Conservation (phyloP, 192 early-diverging fungal species). For the Dissophora ornata region DNA sequence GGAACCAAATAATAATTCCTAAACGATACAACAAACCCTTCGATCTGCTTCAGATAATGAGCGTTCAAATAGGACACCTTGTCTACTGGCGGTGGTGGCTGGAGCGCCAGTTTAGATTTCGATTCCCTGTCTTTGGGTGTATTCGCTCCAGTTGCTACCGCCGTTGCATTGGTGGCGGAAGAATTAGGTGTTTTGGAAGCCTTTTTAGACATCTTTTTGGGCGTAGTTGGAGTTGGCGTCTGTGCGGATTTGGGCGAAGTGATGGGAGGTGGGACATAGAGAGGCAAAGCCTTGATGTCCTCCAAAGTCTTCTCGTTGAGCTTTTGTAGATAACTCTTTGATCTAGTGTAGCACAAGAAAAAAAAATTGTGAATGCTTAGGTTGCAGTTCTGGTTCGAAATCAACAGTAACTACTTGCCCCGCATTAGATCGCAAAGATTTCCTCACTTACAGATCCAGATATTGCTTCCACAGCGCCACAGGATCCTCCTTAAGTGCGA, state of each 20-base stretch:
- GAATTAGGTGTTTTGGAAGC: not conserved
- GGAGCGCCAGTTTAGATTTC: not conserved
- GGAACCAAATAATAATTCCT: constrained; percentile 55
- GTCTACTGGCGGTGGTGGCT: constrained; percentile 5
- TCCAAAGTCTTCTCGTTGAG: constrained; percentile 28
- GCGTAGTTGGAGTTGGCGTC: constrained; percentile 5
- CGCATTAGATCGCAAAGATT: not conserved
- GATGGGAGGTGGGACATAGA: constrained; percentile 11
- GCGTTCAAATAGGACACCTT: constrained; percentile 54
- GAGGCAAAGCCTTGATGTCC: constrained; percentile 20
- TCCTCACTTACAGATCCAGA: constrained; percentile 55
- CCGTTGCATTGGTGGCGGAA: not conserved
- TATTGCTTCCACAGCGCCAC: constrained; percentile 57
- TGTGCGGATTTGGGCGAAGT: constrained; percentile 24
- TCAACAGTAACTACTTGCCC: too few relatives aligned
- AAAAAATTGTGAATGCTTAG: not conserved
- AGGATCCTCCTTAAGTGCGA: constrained; percentile 58
- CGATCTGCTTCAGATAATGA: constrained; percentile 57
- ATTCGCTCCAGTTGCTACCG: not conserved
- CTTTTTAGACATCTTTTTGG: constrained; percentile 22
- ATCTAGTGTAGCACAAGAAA: constrained; percentile 14
- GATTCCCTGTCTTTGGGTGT: constrained; percentile 3
- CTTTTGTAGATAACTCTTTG: constrained; percentile 28
- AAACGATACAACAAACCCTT: constrained; percentile 61
- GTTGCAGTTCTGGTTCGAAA: too few relatives aligned